Evolutionary conservation across 1,284 basidiomycete genomes (phyloP).

Genomic region (Salmacisia buchloeana): DNA sequence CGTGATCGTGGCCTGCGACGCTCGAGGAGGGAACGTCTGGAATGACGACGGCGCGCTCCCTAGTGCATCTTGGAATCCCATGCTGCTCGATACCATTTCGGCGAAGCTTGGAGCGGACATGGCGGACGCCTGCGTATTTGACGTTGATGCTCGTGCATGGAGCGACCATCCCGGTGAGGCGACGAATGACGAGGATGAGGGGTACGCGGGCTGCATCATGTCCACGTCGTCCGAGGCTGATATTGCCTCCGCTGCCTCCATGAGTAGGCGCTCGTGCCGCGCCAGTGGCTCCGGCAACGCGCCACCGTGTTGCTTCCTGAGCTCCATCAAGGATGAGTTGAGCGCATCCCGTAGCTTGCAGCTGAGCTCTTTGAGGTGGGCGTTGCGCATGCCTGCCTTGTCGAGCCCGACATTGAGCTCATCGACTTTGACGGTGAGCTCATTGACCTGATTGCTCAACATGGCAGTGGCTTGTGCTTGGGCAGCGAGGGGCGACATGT

Average conservation of each 20-base stretch:
- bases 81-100: no score
- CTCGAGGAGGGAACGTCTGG: not conserved
- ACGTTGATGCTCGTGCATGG: not conserved
- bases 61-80: no score
- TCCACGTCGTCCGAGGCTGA: not conserved
- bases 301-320: not conserved
- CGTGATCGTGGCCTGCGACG: not conserved
- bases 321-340: not conserved
- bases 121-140: not conserved
- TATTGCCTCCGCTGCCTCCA: no score
- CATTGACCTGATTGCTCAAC: slow-evolving; percentile 1
- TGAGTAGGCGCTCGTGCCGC: not conserved
- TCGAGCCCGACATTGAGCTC: slow-evolving; percentile 1
- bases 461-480: not conserved
- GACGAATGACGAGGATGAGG: not conserved
- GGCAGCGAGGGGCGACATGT: not conserved
- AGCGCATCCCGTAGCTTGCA: not conserved
- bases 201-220: no score
- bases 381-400: slow-evolving; percentile 1
- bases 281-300: not conserved
- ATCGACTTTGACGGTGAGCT: slow-evolving; percentile 1
- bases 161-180: not conserved
- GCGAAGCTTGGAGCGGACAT: not conserved
- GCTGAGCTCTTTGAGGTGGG: not conserved
- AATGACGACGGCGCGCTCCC: not conserved